These are phyloP conservation scores for Talaromyces amestolkiae DNA, from an alignment of 2,329 filamentous ascomycete genomes.

Conservation along the genomic window DNA sequence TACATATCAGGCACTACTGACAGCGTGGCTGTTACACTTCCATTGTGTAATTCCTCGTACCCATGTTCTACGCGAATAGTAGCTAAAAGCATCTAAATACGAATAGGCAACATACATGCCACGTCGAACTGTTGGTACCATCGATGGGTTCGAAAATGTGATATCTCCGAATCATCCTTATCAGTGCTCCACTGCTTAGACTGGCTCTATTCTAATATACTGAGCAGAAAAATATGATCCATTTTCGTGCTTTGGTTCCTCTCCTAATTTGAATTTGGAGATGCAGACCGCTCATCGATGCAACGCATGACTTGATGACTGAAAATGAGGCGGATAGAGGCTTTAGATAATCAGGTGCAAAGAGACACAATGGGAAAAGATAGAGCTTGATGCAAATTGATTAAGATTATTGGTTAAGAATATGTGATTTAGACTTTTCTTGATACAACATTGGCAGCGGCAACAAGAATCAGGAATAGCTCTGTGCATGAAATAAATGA, in stretches of 20 bases:
- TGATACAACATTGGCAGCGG: slow-evolving; percentile 11
- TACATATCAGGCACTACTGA: not conserved
- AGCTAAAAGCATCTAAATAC: not conserved
- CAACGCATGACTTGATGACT: not conserved
- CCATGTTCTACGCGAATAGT: not conserved
- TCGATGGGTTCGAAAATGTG: not conserved
- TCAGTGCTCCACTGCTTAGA: not conserved
- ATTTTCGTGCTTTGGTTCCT: not conserved
- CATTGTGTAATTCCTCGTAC: too few species aligned
- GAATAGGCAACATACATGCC: not conserved
- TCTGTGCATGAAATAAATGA: slow-evolving; percentile 16
- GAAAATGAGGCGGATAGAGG: too few species aligned
- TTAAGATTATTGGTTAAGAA: slow-evolving; percentile 13
- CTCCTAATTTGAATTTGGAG: not conserved
- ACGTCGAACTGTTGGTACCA: not conserved
- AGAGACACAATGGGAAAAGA: too few species aligned
- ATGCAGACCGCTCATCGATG: not conserved
- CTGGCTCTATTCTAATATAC: not conserved
- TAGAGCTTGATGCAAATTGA: not conserved
- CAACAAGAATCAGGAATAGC: slow-evolving; percentile 13
- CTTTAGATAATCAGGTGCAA: not conserved
- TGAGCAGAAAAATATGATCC: not conserved
- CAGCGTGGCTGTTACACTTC: not conserved
- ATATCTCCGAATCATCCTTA: not conserved
- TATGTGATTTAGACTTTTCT: slow-evolving; percentile 13